Percentiles rank a stretch among this genome's conserved stretches.
Evolutionary conservation across 371 early-diverging fungal species (phyloP).

Genomic region (Amoeboaphelidium occidentale): DNA sequence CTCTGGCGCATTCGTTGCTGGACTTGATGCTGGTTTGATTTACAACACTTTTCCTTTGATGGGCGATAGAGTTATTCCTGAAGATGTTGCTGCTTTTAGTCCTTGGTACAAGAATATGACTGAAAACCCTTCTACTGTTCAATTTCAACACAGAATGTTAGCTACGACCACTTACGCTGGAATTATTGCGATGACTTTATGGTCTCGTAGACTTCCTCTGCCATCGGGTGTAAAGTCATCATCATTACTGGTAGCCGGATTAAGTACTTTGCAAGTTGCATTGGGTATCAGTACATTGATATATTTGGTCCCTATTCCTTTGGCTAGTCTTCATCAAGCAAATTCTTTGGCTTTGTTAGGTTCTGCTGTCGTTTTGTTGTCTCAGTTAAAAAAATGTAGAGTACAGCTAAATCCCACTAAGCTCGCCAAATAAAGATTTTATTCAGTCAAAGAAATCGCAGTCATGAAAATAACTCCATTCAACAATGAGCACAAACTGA

Average conservation of each 20-base stretch:
- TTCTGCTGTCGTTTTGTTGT: constrained; percentile 47
- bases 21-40: constrained; percentile 82
- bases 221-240: constrained; percentile 33
- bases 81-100: constrained; percentile 13
- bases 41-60: constrained; percentile 78
- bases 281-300: constrained; percentile 76
- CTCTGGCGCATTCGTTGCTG: constrained; percentile 85
- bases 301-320: constrained; percentile 69
- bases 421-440: not conserved
- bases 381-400: constrained; percentile 49
- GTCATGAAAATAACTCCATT: not conserved
- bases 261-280: constrained; percentile 19
- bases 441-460: not conserved
- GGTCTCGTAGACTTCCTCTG: constrained; percentile 38
- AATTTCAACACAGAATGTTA: constrained; percentile 73
- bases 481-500: not conserved
- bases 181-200: constrained; percentile 38
- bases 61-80: constrained; percentile 35
- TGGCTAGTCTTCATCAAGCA: constrained; percentile 87
- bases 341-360: constrained; percentile 72
- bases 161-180: constrained; percentile 55
- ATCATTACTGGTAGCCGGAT: constrained; percentile 25
- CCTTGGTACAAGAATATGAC: constrained; percentile 51
- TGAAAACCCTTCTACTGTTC: constrained; percentile 82
- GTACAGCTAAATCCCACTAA: no score